phyloP scores from a whole-genome alignment of 345 rosid genomes.

The Boechera stricta region DNA sequence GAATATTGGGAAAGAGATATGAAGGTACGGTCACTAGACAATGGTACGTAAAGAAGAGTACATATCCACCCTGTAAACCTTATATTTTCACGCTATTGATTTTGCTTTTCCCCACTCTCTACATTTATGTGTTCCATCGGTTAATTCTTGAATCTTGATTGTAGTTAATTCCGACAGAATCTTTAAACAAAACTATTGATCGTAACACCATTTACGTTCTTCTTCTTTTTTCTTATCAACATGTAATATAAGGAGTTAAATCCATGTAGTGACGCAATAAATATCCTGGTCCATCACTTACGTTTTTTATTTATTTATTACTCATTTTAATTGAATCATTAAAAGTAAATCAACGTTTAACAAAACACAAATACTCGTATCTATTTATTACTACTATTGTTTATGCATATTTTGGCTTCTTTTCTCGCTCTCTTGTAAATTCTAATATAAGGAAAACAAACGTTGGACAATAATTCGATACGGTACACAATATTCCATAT shows the following conservation, averaged over 20 bases:
- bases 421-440: not conserved
- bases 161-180: conserved; percentile 10
- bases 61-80: conserved; percentile 6
- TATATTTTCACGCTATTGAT: conserved; percentile 14
- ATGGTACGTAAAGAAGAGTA: conserved; percentile 38
- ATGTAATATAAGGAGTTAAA: not conserved
- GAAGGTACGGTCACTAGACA: conserved; percentile 25
- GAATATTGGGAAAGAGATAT: conserved; percentile 33
- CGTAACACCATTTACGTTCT: conserved; percentile 3
- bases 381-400: not conserved
- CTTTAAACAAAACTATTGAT: conserved; percentile 17
- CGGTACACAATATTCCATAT: conserved; percentile 32
- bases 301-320: not conserved
- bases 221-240: not conserved
- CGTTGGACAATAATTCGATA: conserved; percentile 6
- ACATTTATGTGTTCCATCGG: conserved; percentile 28
- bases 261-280: not conserved
- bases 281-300: not conserved
- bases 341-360: not conserved
- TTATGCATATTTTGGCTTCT: not conserved
- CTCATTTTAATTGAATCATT: conserved; percentile 13
- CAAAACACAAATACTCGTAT: not conserved
- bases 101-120: not conserved
- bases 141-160: conserved; percentile 30
- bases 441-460: conserved; percentile 30